phyloP scores from a whole-genome alignment of 2,329 filamentous ascomycete genomes.

The Fusarium cicatricum region DNA sequence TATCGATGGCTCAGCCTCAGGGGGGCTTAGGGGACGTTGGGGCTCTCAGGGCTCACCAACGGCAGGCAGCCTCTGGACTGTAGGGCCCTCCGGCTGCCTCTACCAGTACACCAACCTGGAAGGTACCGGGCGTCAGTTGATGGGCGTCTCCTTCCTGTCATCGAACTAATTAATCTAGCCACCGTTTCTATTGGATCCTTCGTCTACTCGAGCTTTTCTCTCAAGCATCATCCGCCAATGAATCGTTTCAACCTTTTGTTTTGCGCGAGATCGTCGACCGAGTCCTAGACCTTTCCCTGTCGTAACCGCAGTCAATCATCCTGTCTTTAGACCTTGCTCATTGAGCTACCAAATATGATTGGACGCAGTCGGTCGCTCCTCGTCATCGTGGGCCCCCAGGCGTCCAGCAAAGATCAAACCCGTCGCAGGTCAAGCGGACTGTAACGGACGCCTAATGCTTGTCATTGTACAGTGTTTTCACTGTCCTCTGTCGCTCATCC shows the following conservation, averaged over 20 bases:
- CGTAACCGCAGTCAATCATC: conserved; percentile 10
- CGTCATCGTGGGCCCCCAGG: conserved; percentile 18
- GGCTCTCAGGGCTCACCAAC: conserved; percentile 8
- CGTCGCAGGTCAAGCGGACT: conserved; percentile 22
- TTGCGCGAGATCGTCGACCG: conserved; percentile 14
- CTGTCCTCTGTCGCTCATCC: conserved; percentile 12
- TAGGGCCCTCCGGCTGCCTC: neutral
- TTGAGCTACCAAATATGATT: conserved; percentile 8
- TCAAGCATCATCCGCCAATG: conserved; percentile 4
- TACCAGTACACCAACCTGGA: neutral
- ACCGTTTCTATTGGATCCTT: neutral
- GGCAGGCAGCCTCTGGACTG: conserved; percentile 5
- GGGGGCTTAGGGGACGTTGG: conserved; percentile 15
- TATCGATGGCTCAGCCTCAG: conserved; percentile 13
- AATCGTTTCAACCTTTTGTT: neutral
- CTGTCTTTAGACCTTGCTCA: conserved; percentile 3
- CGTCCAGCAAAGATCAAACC: conserved; percentile 24
- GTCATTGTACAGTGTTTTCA: conserved; percentile 22
- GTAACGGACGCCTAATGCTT: conserved; percentile 15
- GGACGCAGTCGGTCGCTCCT: conserved; percentile 6
- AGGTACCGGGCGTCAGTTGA: conserved; percentile 4
- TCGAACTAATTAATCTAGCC: neutral
- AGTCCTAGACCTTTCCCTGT: conserved; percentile 1
- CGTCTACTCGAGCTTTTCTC: neutral
- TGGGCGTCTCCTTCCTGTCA: conserved; percentile 3